Percentiles rank a stretch among this genome's conserved stretches.
phyloP scores from a whole-genome alignment of 2,329 filamentous ascomycete genomes.

The Penicillium sp. region DNA sequence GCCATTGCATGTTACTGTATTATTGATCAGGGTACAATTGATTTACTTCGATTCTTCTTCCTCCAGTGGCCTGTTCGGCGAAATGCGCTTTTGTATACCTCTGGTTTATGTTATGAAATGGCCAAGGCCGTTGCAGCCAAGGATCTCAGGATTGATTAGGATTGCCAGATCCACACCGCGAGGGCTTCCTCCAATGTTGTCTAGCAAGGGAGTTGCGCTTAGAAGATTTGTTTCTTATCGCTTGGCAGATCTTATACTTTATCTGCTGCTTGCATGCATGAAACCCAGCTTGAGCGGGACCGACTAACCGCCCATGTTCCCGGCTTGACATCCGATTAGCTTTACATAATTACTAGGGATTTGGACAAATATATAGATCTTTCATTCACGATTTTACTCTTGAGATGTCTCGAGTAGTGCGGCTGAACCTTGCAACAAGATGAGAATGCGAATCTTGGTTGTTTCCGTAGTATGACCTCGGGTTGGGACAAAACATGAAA shows the following conservation, averaged over 20 bases:
- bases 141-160: not conserved
- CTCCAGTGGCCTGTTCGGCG: not conserved
- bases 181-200: too few relatives aligned
- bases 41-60: not conserved
- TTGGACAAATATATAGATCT: not conserved
- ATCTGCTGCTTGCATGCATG: too few relatives aligned
- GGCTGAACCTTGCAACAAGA: not conserved
- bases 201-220: too few relatives aligned
- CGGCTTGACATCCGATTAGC: not conserved
- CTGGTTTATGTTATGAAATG: not conserved
- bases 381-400: not conserved
- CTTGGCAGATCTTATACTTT: too few relatives aligned
- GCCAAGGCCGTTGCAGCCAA: not conserved
- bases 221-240: too few relatives aligned
- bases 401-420: not conserved
- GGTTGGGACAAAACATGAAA: not conserved
- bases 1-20: slow-evolving; percentile 28
- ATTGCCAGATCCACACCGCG: not conserved
- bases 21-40: slow-evolving; percentile 20
- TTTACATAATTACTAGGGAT: not conserved
- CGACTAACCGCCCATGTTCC: not conserved
- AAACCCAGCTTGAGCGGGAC: not conserved
- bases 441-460: not conserved
- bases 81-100: not conserved
- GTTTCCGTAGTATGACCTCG: not conserved